Conservation (phyloP, 2,329 filamentous ascomycete species). For the Alternaria tenuissima region DNA sequence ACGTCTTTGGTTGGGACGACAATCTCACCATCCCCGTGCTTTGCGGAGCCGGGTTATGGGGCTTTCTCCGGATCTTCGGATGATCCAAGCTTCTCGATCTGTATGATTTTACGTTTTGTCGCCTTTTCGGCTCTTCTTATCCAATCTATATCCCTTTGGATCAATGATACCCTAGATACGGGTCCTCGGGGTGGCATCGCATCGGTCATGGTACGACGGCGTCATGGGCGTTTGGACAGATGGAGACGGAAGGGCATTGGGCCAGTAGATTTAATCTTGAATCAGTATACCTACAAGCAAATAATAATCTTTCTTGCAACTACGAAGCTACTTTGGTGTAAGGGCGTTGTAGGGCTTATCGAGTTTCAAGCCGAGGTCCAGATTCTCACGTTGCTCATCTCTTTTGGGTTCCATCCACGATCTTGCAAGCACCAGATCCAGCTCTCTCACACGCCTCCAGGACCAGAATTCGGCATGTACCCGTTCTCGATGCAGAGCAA, state of each 20-base stretch:
- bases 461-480: neutral
- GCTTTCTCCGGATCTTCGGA: slow-evolving; percentile 87
- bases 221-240: slow-evolving; percentile 11
- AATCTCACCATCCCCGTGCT: slow-evolving; percentile 96
- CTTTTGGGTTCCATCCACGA: too few species aligned
- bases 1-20: slow-evolving; percentile 94
- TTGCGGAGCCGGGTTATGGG: slow-evolving; percentile 87
- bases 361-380: slow-evolving; percentile 30
- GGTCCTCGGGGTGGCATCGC: slow-evolving; percentile 12
- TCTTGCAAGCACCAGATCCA: slow-evolving; percentile 13
- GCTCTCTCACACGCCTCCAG: slow-evolving; percentile 4
- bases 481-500: slow-evolving; percentile 14
- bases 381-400: slow-evolving; percentile 4
- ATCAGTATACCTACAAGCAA: slow-evolving; percentile 5
- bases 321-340: slow-evolving; percentile 11
- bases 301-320: slow-evolving; percentile 21
- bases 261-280: slow-evolving; percentile 3
- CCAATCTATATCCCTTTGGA: slow-evolving; percentile 11
- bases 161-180: slow-evolving; percentile 24
- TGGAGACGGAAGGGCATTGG: neutral
- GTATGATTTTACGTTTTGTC: slow-evolving; percentile 11
- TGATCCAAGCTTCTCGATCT: slow-evolving; percentile 12
- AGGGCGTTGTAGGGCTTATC: slow-evolving; percentile 26
- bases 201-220: slow-evolving; percentile 13
- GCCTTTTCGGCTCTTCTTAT: slow-evolving; percentile 22